phyloP scores from a whole-genome alignment of 202 grass and related monocot species.

The Bolboschoenoplectus hybrid region DNA sequence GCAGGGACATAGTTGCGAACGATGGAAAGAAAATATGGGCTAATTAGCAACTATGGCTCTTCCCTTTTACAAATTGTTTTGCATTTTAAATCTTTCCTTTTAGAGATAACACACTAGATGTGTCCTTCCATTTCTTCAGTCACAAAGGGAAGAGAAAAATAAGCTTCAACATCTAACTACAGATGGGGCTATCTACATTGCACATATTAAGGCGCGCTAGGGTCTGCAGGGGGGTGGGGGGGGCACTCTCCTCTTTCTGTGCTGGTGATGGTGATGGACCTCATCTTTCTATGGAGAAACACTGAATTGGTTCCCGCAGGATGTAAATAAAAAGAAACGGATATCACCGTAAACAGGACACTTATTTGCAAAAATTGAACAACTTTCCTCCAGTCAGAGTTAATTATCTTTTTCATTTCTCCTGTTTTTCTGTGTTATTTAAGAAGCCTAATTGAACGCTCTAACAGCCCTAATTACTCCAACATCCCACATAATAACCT shows the following conservation, averaged over 20 bases:
- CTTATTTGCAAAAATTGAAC: not conserved
- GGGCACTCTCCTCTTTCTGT: too few relatives aligned
- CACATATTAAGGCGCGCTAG: not conserved
- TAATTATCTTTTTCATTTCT: not conserved
- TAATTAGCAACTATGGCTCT: not conserved
- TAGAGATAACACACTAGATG: not conserved
- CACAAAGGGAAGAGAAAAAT: not conserved
- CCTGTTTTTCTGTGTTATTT: not conserved
- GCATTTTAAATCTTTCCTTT: not conserved
- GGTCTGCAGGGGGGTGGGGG: too few relatives aligned
- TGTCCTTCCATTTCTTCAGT: not conserved
- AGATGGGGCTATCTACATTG: not conserved
- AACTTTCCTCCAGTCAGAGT: not conserved
- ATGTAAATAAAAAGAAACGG: not conserved
- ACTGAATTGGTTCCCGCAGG: not conserved
- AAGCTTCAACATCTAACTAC: not conserved
- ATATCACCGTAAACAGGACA: not conserved
- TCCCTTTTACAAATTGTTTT: not conserved
- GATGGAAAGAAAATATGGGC: not conserved
- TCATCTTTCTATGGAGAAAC: not conserved
- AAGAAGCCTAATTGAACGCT: not conserved
- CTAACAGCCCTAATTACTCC: constrained; percentile 10
- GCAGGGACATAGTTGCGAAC: not conserved
- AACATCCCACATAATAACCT: not conserved
- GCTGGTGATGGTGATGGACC: not conserved